These are phyloP conservation scores for Thamnidium elegans DNA, from an alignment of 192 early-diverging fungal genomes.

Conservation along the genomic window DNA sequence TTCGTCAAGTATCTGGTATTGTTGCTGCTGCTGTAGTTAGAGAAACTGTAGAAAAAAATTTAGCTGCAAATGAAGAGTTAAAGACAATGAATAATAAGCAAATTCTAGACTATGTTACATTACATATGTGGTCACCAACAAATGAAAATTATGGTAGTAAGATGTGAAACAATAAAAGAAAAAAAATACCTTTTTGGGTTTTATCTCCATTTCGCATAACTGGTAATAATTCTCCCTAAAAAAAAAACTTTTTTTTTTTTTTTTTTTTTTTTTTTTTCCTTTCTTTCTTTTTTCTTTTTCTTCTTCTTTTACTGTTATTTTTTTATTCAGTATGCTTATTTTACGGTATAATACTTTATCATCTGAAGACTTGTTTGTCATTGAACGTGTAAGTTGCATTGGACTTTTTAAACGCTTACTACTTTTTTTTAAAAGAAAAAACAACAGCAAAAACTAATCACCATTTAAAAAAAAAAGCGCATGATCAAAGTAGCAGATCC, in stretches of 20 bases:
- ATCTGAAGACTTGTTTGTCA: conserved; percentile 54
- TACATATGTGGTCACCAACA: conserved; percentile 32
- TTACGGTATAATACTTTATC: conserved; percentile 47
- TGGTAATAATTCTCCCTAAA: conserved; percentile 1
- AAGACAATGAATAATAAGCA: conserved; percentile 6
- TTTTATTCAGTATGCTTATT: conserved; percentile 40
- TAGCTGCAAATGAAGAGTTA: conserved; percentile 16
- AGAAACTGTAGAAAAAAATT: conserved; percentile 21
- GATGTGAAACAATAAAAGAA: neutral
- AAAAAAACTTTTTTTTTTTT: conserved; percentile 2
- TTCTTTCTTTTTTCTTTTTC: neutral
- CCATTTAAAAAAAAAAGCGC: conserved; percentile 24
- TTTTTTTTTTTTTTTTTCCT: neutral
- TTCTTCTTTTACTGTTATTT: neutral
- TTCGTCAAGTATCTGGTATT: conserved; percentile 77
- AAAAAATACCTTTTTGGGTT: neutral
- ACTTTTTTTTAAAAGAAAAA: too few relatives aligned
- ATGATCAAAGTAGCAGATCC: conserved; percentile 51
- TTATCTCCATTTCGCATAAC: too few relatives aligned
- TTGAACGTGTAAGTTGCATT: conserved; percentile 50
- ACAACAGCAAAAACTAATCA: neutral
- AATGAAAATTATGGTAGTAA: conserved; percentile 22
- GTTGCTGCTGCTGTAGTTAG: conserved; percentile 80
- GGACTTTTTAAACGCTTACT: too few relatives aligned
- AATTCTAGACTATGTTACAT: conserved; percentile 22